Conservation (phyloP, 805 yeast genomes). For the Candida loeiensis region DNA sequence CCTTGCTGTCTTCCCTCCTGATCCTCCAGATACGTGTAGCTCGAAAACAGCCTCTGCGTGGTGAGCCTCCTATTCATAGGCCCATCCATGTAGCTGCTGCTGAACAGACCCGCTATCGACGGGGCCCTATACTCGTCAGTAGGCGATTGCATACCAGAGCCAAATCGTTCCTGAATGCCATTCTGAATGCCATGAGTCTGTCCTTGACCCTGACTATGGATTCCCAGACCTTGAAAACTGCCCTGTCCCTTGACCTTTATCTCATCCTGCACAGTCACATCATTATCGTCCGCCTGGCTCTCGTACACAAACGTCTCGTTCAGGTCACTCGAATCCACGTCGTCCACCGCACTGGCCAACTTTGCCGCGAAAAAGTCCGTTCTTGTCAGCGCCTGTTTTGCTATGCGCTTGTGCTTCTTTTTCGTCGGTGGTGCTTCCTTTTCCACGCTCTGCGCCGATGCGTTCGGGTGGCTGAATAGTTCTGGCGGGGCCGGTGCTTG, state of each 20-base stretch:
- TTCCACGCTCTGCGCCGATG: slow-evolving; percentile 7
- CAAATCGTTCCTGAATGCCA: too few species aligned
- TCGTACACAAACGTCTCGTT: slow-evolving; percentile 98
- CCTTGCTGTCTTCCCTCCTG: slow-evolving; percentile 3
- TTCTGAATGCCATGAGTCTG: too few species aligned
- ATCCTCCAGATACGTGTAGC: slow-evolving; percentile 13
- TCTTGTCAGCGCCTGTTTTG: slow-evolving; percentile 60
- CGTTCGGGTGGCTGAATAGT: slow-evolving; percentile 4
- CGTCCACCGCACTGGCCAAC: slow-evolving; percentile 90
- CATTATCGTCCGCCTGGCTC: slow-evolving; percentile 20
- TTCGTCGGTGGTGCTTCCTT: slow-evolving; percentile 9
- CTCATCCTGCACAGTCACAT: slow-evolving; percentile 1
- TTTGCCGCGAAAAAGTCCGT: slow-evolving; percentile 95
- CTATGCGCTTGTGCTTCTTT: slow-evolving; percentile 25
- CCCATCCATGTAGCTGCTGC: slow-evolving; percentile 18
- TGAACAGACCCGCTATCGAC: slow-evolving; percentile 20
- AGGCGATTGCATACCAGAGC: not conserved
- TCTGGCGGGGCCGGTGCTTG: slow-evolving; percentile 5
- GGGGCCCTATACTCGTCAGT: slow-evolving; percentile 2
- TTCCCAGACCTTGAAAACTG: too few species aligned
- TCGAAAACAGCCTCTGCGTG: slow-evolving; percentile 14
- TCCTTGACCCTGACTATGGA: too few species aligned
- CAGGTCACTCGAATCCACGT: slow-evolving; percentile 79
- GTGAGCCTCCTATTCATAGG: slow-evolving; percentile 10
- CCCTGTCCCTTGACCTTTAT: too few species aligned